phyloP scores from a whole-genome alignment of 805 yeast species.

The Deakozyma indianensis region DNA sequence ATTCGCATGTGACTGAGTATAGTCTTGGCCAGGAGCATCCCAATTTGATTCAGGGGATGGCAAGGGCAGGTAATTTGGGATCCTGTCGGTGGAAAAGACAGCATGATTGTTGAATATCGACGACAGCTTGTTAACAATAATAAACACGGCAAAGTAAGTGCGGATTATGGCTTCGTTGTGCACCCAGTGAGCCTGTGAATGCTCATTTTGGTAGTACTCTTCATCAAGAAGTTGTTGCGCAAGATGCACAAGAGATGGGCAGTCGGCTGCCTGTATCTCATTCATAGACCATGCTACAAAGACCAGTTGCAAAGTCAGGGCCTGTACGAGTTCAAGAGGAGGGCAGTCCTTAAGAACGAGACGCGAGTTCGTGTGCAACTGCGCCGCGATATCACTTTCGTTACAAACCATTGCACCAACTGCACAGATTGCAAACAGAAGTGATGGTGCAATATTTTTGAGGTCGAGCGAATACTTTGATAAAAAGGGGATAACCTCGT shows the following conservation, averaged over 20 bases:
- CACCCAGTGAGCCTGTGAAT: slow-evolving; percentile 14
- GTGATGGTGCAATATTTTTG: slow-evolving; percentile 15
- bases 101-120: slow-evolving; percentile 9
- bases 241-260: slow-evolving; percentile 6
- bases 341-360: slow-evolving; percentile 14
- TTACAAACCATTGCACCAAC: slow-evolving; percentile 20
- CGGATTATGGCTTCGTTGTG: slow-evolving; percentile 14
- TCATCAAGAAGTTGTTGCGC: slow-evolving; percentile 1
- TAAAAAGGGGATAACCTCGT: slow-evolving; percentile 21
- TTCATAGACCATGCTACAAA: slow-evolving; percentile 16
- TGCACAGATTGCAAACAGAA: slow-evolving; percentile 20
- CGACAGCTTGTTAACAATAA: slow-evolving; percentile 8
- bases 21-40: neutral
- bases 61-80: slow-evolving; percentile 3
- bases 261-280: neutral
- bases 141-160: slow-evolving; percentile 9
- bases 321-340: slow-evolving; percentile 13
- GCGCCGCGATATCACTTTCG: slow-evolving; percentile 15
- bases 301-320: slow-evolving; percentile 15
- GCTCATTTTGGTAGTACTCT: slow-evolving; percentile 5
- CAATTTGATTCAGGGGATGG: neutral
- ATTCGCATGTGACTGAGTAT: neutral
- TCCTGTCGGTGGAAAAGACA: slow-evolving; percentile 7
- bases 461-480: slow-evolving; percentile 21
- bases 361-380: slow-evolving; percentile 16